A percentile compares a stretch with the other conserved stretches of the same genome.
These are phyloP conservation scores for Trichoderma reesei DNA, from an alignment of 495 filamentous ascomycete genomes.

Conservation along the genomic window DNA sequence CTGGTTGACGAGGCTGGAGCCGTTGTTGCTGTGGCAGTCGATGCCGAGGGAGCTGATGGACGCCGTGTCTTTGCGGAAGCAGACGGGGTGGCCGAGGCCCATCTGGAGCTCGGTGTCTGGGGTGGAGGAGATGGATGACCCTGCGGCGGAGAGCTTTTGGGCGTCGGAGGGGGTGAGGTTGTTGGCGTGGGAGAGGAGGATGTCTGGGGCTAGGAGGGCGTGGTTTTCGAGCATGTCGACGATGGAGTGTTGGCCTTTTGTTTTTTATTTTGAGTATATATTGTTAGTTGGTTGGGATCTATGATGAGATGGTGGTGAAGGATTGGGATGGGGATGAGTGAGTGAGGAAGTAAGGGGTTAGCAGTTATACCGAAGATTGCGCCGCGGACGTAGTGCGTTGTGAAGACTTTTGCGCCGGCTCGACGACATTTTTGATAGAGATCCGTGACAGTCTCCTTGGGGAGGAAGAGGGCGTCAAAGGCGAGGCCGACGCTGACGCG, in stretches of 20 bases:
- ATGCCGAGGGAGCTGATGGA: slow-evolving; percentile 33
- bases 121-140: slow-evolving; percentile 27
- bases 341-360: background rate
- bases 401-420: slow-evolving; percentile 27
- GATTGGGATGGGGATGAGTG: background rate
- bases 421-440: slow-evolving; percentile 24
- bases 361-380: slow-evolving; percentile 17
- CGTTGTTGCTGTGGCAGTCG: slow-evolving; percentile 38
- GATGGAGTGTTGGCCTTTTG: slow-evolving; percentile 13
- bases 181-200: slow-evolving; percentile 32
- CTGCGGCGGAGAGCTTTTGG: slow-evolving; percentile 17
- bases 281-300: too few species aligned
- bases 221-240: slow-evolving; percentile 25
- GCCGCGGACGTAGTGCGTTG: slow-evolving; percentile 24
- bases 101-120: slow-evolving; percentile 37
- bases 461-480: slow-evolving; percentile 31
- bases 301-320: too few species aligned
- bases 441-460: slow-evolving; percentile 23
- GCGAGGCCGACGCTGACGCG: slow-evolving; percentile 32
- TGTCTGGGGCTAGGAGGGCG: slow-evolving; percentile 24
- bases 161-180: slow-evolving; percentile 20
- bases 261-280: too few species aligned
- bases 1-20: slow-evolving; percentile 24
- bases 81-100: slow-evolving; percentile 23
- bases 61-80: slow-evolving; percentile 20